Conservation (phyloP, 2,329 filamentous ascomycete species). For the Penicillium sp. region DNA sequence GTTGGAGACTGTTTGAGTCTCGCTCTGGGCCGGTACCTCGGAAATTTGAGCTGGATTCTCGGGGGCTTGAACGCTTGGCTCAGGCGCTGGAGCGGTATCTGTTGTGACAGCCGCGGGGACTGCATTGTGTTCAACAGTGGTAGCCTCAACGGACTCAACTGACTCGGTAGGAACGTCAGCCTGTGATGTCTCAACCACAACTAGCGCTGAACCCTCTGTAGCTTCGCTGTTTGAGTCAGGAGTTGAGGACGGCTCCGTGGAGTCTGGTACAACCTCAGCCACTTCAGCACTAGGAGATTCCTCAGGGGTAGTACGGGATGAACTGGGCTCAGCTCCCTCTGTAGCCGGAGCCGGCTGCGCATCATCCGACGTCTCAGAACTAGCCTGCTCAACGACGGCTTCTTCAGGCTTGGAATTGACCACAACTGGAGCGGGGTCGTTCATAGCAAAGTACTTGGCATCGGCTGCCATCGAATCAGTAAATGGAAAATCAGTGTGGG, state of each 20-base stretch:
- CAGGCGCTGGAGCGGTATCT: background rate
- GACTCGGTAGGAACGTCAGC: background rate
- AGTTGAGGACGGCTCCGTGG: background rate
- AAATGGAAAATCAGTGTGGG: background rate
- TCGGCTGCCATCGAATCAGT: constrained; percentile 31
- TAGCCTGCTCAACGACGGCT: constrained; percentile 33
- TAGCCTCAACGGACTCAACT: background rate
- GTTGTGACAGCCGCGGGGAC: background rate
- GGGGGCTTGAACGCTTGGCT: background rate
- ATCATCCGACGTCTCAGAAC: constrained; percentile 31
- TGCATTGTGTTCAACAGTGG: background rate
- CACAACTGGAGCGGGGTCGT: constrained; percentile 34
- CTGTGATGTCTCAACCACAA: background rate
- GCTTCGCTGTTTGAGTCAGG: background rate
- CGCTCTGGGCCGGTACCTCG: background rate
- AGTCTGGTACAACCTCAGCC: background rate
- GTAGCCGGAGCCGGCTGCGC: constrained; percentile 22
- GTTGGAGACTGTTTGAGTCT: background rate
- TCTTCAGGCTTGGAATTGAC: constrained; percentile 38
- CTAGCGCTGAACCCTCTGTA: background rate
- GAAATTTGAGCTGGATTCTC: background rate
- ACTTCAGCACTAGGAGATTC: background rate
- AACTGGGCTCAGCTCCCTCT: constrained; percentile 33
- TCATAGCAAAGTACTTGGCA: constrained; percentile 42
- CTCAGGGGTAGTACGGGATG: constrained; percentile 28